These are phyloP conservation scores for Apophysomyces variabilis DNA, from an alignment of 371 early-diverging fungal species.

Conservation along the genomic window DNA sequence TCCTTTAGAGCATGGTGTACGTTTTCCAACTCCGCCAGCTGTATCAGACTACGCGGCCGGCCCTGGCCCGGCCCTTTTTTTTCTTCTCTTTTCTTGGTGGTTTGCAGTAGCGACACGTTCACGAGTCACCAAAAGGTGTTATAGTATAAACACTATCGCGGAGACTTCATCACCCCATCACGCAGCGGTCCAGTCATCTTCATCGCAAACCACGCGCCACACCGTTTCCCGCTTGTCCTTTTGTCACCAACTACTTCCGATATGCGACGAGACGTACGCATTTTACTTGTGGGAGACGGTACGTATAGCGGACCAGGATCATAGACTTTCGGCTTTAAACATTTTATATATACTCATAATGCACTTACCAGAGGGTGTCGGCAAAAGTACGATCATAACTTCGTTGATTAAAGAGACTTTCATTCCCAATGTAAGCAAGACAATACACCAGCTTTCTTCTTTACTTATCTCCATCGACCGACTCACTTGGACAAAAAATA, in stretches of 20 bases:
- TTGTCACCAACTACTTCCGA: conserved; percentile 6
- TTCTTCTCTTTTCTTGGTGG: neutral
- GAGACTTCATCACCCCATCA: conserved; percentile 8
- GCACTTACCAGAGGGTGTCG: conserved; percentile 76
- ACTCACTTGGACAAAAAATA: neutral
- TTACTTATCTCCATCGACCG: neutral
- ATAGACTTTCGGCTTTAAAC: neutral
- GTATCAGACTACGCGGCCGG: neutral
- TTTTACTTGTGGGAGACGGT: conserved; percentile 92
- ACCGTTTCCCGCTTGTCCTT: conserved; percentile 17
- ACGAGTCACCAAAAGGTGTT: conserved; percentile 11
- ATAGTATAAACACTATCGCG: conserved; percentile 5
- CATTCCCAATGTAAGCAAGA: conserved; percentile 80
- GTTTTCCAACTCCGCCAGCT: conserved; percentile 3
- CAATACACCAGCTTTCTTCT: neutral
- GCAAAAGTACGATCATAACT: conserved; percentile 95
- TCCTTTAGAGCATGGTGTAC: neutral
- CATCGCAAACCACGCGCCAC: conserved; percentile 9
- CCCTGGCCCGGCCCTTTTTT: conserved; percentile 10
- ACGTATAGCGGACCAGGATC: conserved; percentile 32
- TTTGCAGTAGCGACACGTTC: conserved; percentile 2
- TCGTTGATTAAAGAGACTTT: conserved; percentile 95
- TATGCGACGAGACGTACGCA: conserved; percentile 91
- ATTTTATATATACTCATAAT: neutral
- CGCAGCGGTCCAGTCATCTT: conserved; percentile 10